Evolutionary conservation across 2,329 filamentous ascomycete species (phyloP).

Genomic region (Nannizziopsis barbatae): DNA sequence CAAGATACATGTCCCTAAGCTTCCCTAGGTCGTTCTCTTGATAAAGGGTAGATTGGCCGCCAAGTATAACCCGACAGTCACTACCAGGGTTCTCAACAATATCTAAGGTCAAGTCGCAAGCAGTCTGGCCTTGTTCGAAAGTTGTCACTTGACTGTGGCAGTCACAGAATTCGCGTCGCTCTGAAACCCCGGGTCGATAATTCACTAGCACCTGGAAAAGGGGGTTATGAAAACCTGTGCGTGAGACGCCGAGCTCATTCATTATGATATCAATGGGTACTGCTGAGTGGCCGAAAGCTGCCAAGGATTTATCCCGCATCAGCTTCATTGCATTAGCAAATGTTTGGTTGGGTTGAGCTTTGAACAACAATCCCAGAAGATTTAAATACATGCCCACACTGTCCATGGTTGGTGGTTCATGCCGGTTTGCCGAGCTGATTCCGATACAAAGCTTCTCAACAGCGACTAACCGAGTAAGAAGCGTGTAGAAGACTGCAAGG

Average conservation of each 20-base stretch:
- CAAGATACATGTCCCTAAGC: too few species aligned
- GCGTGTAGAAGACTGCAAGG: slow-evolving; percentile 31
- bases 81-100: slow-evolving; percentile 25
- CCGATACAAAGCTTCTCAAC: slow-evolving; percentile 38
- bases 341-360: slow-evolving; percentile 14
- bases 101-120: slow-evolving; percentile 31
- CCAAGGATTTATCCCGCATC: slow-evolving; percentile 21
- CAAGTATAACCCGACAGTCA: slow-evolving; percentile 17
- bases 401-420: slow-evolving; percentile 22
- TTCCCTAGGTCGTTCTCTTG: too few species aligned
- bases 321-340: slow-evolving; percentile 26
- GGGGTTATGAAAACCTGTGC: slow-evolving; percentile 34
- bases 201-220: slow-evolving; percentile 43
- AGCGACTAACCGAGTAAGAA: slow-evolving; percentile 29
- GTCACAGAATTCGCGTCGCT: background rate
- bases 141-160: background rate
- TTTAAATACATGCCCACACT: slow-evolving; percentile 42
- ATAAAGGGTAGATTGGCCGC: slow-evolving; percentile 21
- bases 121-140: slow-evolving; percentile 16
- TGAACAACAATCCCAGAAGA: slow-evolving; percentile 38
- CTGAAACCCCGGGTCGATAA: slow-evolving; percentile 32
- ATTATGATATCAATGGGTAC: slow-evolving; percentile 44
- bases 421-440: slow-evolving; percentile 37
- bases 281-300: slow-evolving; percentile 33
- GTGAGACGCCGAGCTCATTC: slow-evolving; percentile 31